A percentile compares a stretch with the other conserved stretches of the same genome.
Conservation (phyloP, 23 red algal species). For the Pyropia haitanensis region DNA sequence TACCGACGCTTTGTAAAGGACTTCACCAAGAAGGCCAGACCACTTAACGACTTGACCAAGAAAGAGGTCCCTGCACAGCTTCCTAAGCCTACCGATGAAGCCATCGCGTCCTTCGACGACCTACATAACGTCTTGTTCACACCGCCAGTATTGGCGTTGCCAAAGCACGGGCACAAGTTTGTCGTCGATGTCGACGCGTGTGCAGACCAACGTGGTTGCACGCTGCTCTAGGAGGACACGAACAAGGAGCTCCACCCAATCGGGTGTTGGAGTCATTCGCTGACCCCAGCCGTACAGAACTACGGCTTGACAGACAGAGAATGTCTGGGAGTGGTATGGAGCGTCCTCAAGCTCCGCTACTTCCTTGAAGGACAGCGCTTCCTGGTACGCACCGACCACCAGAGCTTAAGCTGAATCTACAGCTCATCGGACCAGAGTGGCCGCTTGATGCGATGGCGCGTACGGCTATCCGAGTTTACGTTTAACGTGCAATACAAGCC, state of each 20-base stretch:
- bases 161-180: background rate
- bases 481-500: slow-evolving; percentile 8
- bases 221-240: slow-evolving; percentile 1
- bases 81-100: background rate
- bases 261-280: slow-evolving; percentile 7
- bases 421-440: background rate
- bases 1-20: slow-evolving; percentile 12
- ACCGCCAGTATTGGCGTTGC: slow-evolving; percentile 10
- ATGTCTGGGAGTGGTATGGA: slow-evolving; percentile 9
- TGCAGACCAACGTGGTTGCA: slow-evolving; percentile 4
- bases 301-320: slow-evolving; percentile 14
- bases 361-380: slow-evolving; percentile 1
- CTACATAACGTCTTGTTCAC: background rate
- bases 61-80: background rate
- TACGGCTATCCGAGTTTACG: slow-evolving; percentile 5
- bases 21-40: slow-evolving; percentile 1
- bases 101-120: background rate
- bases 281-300: slow-evolving; percentile 7
- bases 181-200: slow-evolving; percentile 8
- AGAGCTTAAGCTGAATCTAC: background rate
- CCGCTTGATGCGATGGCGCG: slow-evolving; percentile 2
- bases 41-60: slow-evolving; percentile 1
- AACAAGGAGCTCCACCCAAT: slow-evolving; percentile 1
- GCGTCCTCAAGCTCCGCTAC: background rate
- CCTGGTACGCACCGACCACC: slow-evolving; percentile 1